Conservation (phyloP, 2,329 filamentous ascomycete genomes). For the Thelonectria discophora region DNA sequence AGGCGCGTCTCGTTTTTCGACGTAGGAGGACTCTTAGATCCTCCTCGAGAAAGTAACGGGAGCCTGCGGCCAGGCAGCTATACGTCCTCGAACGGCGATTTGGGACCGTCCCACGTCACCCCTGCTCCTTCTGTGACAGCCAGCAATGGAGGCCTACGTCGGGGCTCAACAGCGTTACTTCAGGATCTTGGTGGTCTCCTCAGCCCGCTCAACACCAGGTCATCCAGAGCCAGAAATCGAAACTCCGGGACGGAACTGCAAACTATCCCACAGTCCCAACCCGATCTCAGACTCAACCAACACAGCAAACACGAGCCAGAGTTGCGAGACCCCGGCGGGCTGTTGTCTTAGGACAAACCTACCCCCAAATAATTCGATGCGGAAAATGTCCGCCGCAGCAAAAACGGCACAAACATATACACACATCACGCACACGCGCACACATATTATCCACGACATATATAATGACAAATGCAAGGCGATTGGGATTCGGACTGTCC, state of each 20-base stretch:
- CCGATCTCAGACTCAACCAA: conserved; percentile 46
- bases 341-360: conserved; percentile 45
- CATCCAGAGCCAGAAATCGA: conserved; percentile 44
- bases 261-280: conserved; percentile 54
- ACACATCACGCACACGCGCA: background rate
- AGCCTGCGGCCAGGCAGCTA: conserved; percentile 53
- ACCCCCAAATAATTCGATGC: conserved; percentile 1
- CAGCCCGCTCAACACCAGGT: conserved; percentile 50
- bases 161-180: conserved; percentile 66
- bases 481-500: conserved; percentile 16
- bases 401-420: background rate
- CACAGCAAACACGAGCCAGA: conserved; percentile 45
- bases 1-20: conserved; percentile 81
- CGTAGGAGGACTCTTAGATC: conserved; percentile 77
- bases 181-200: conserved; percentile 67
- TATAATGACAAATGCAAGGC: conserved; percentile 30
- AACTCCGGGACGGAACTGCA: conserved; percentile 55
- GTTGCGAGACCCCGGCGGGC: conserved; percentile 52
- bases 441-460: conserved; percentile 26
- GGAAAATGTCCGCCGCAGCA: conserved; percentile 16
- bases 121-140: conserved; percentile 58
- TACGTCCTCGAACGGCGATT: conserved; percentile 53
- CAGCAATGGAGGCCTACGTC: conserved; percentile 54
- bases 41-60: conserved; percentile 46
- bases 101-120: conserved; percentile 46